phyloP scores from a whole-genome alignment of 306 rosid genomes.

The Begonia fuchsioides region DNA sequence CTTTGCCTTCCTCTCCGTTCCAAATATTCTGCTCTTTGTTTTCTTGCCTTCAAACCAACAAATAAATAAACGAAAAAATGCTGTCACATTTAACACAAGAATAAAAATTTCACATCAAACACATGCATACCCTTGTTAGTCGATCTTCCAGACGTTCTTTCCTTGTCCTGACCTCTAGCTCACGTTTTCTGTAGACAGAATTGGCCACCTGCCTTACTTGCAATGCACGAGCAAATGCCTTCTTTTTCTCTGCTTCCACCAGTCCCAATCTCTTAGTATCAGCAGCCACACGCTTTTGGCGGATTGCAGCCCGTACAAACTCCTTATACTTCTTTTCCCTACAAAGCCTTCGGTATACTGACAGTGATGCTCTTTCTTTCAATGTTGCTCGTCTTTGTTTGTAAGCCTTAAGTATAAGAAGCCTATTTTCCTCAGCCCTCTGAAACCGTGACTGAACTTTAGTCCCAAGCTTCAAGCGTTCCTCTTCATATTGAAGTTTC shows the following conservation, averaged over 20 bases:
- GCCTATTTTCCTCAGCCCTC: constrained; percentile 81
- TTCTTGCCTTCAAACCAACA: constrained; percentile 41
- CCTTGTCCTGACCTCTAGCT: constrained; percentile 68
- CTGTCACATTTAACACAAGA: not conserved
- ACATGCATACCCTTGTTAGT: constrained; percentile 58
- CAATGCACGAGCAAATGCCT: constrained; percentile 56
- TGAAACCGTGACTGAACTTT: constrained; percentile 73
- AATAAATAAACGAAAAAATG: too few species aligned
- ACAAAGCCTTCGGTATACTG: constrained; percentile 58
- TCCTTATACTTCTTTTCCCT: constrained; percentile 86
- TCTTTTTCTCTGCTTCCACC: constrained; percentile 82
- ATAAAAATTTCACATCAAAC: constrained; percentile 3
- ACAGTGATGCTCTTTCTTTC: constrained; percentile 79
- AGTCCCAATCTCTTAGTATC: constrained; percentile 63
- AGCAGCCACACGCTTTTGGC: constrained; percentile 77
- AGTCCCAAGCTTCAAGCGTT: constrained; percentile 53
- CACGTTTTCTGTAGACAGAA: constrained; percentile 73
- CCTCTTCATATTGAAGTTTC: constrained; percentile 55
- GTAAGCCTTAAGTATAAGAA: constrained; percentile 65
- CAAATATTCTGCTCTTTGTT: constrained; percentile 82
- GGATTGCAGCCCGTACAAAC: constrained; percentile 68
- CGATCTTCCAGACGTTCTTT: constrained; percentile 79
- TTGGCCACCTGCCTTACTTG: constrained; percentile 66
- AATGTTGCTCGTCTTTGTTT: constrained; percentile 73
- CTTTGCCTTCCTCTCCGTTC: constrained; percentile 60